These are phyloP conservation scores for Arthromyces matolae DNA, from an alignment of 768 basidiomycete species.

Conservation along the genomic window DNA sequence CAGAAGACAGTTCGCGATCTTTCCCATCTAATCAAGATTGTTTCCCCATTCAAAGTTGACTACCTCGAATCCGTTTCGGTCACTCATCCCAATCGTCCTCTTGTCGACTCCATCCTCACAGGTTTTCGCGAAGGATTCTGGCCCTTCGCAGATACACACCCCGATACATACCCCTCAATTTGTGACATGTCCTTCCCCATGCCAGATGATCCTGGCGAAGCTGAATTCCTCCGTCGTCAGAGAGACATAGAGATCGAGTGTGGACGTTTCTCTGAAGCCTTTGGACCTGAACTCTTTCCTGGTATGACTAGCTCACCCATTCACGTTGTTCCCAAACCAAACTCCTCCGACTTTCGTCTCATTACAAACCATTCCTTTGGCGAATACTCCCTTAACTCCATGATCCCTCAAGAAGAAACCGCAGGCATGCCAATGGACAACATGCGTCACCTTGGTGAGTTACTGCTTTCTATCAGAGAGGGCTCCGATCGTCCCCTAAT, in stretches of 20 bases:
- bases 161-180: constrained; percentile 9
- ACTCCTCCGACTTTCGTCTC: constrained; percentile 14
- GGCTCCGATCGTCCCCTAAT: constrained; percentile 14
- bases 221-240: constrained; percentile 16
- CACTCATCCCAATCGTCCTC: too few relatives aligned
- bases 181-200: neutral
- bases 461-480: constrained; percentile 12
- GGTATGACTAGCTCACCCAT: constrained; percentile 19
- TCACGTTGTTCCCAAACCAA: neutral
- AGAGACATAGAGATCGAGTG: constrained; percentile 34
- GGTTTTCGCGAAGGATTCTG: too few relatives aligned
- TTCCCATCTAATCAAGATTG: too few relatives aligned
- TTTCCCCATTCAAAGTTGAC: too few relatives aligned
- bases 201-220: constrained; percentile 1
- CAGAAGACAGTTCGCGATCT: too few relatives aligned
- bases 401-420: constrained; percentile 15
- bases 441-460: too few relatives aligned
- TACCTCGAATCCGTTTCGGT: too few relatives aligned
- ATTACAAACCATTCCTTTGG: constrained; percentile 14
- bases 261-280: constrained; percentile 31
- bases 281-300: constrained; percentile 15
- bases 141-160: too few relatives aligned
- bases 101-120: too few relatives aligned
- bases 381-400: neutral
- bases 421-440: neutral